Evolutionary conservation across 1,284 basidiomycete species (phyloP), one percentile per base, ranked within the genome.

Genomic region (Chalciporus sp.): DNA sequence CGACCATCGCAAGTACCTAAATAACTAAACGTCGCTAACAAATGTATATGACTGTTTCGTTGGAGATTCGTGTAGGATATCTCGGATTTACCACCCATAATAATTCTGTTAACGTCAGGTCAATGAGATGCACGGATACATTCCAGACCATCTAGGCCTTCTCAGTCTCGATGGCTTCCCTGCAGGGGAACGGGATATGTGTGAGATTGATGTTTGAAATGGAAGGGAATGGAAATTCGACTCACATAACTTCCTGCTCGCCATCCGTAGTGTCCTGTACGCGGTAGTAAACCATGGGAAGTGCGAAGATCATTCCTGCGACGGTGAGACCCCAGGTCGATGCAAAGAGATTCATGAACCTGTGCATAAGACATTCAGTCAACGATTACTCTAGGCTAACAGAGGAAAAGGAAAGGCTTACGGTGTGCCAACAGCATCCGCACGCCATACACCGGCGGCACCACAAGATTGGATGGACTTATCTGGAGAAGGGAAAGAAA

Each of bases 391-490:
- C 11, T 19, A 8, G 37, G 29, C 6, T 23, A 23, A 23, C 23
- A 31, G 28, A 2, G 11, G 27, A 55, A 31, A 23, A 6, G 23
- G 14, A 44, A 17, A 14, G 0, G 58, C 66, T 51, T 45, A 72
- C 69, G 69, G 65, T 48, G 62, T 4, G 4, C 26, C 41, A 42
- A 71, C 63, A 20, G 55, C 74, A 52, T 75, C 74, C 1, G 69
- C 68, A 7, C 72, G 64, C 74, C 74, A 75, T 12, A 68, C 61
- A 1, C 66, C 71, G 3, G 74, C 74, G 5, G 71, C 61, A 49
- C 72, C 74, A 20, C 57, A 58, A 6, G 74, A 75, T 52, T 75
- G 74, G 10, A 75, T 31, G 27, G 66, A 67, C 42, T 75, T 75
- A 55, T 74, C 74, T 75, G 43, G 26, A 52, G 19, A 27, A 35